Base-by-base conservation (phyloP, 768 basidiomycete species). In the Russula foetens region DNA sequence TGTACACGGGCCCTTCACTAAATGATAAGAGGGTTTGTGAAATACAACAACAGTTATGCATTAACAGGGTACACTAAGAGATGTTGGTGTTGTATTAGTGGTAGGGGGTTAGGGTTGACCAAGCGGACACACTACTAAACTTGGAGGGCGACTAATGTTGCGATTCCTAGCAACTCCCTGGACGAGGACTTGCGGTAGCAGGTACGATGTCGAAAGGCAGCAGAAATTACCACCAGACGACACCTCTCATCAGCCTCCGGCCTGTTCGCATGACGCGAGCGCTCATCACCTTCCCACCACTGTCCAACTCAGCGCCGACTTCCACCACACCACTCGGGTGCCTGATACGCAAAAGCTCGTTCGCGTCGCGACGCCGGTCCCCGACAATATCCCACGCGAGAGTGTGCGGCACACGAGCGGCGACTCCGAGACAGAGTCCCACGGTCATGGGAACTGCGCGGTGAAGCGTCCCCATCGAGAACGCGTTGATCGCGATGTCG, bases 371-470 rank as follows among this genome's bases (percentile, higher is more conserved):
- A 26, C 65, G 57, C 7, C 64, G 57, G 12, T 60, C 52, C 46
- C 53, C 72, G 19, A 80, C 74, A 53, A 81, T 78, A 15, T 78
- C 71, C 77, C 80, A 81, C 11, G 80, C 79, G 14, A 87, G 66
- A 0, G 86, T 83, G 0, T 75, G 78, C n/a, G 75, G 63, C 11
- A 83, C 71, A 47, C 77, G 76, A 3, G 82, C 75, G 0, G 86
- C 85, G 19, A 87, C 85, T 0, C 86, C 86, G 7, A 85, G 76
- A 65, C 85, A 84, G 33, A 88, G 74, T 0, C 82, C 86, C 4
- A 90, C 82, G 0, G 86, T 88, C 83, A 88, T 84, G 0, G 84
- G 85, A 0, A 88, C 79, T 0, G 88, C 85, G 59, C 82, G 82
- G 69, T 88, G 85, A 17, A 84, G 71, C 4, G 84, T 80, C 1